Percentiles rank a stretch among this genome's conserved stretches.
Conservation (phyloP, 1,139 yeast species). For the Candida tetrigidarum region DNA sequence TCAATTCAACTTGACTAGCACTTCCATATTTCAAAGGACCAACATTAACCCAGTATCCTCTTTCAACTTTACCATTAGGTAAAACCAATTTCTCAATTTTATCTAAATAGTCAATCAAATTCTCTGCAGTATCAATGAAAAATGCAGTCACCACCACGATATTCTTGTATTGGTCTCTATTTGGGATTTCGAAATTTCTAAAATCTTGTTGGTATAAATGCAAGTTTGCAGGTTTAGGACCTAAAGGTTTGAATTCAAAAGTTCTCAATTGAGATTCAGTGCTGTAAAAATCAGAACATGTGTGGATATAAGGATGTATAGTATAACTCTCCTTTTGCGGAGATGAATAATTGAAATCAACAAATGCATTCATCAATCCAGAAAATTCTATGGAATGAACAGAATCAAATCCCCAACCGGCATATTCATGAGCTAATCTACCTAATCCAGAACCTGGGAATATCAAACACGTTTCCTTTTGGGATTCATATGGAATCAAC, state of each 20-base stretch:
- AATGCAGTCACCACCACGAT: conserved; percentile 71
- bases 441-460: conserved; percentile 88
- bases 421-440: conserved; percentile 65
- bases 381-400: conserved; percentile 78
- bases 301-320: conserved; percentile 70
- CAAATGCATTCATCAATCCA: conserved; percentile 68
- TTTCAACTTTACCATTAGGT: conserved; percentile 35
- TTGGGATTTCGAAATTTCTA: conserved; percentile 46
- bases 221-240: conserved; percentile 50
- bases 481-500: conserved; percentile 28
- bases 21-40: conserved; percentile 92
- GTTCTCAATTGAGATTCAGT: conserved; percentile 57
- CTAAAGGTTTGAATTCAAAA: conserved; percentile 36
- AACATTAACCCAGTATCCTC: conserved; percentile 76
- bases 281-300: conserved; percentile 68
- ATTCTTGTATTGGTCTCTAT: conserved; percentile 37
- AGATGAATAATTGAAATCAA: conserved; percentile 52
- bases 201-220: conserved; percentile 68
- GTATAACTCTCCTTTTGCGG: conserved; percentile 18
- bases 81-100: conserved; percentile 53
- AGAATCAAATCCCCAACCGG: conserved; percentile 40
- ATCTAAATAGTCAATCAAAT: conserved; percentile 71
- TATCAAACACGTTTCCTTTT: conserved; percentile 49
- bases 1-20: conserved; percentile 78
- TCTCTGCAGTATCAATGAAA: conserved; percentile 88